Evolutionary conservation across 805 yeast species (phyloP), one percentile per base, ranked within the genome.

Genomic region (Pichia thaimueangensis): DNA sequence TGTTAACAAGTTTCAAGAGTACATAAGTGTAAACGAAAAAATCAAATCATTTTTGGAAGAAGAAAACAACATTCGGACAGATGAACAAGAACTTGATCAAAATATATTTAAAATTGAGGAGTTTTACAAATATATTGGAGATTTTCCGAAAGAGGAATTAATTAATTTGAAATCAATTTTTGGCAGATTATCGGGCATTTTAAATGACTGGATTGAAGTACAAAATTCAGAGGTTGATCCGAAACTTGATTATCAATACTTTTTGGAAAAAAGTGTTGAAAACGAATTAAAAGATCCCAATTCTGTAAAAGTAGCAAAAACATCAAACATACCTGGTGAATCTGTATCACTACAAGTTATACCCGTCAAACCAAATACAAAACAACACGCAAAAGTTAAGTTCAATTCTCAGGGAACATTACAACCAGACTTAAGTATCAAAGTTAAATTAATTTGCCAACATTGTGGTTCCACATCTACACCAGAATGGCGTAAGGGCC

Each of bases 401-500:
- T 53, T 58, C 40, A 53, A 41, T 12, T 60, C 62, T 0, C 65
- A 59, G 30, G 68, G 67, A 2, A 57, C 57, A 5, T 44, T 66
- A 15, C 65, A 64, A 28, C 61, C 60, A 30, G 70, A 63, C 19
- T 52, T 66, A 17, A 60, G 69, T 36, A 41, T 55, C 12, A 58
- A 53, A 39, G 54, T 57, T 6, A 57, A 57, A 32, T 46, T 55
- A 6, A 48, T 58, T 8, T 83, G 91, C 53, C 56, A 65, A 28
- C 95, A 87, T 52, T 88, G 96, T 64, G 80, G 81, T 0, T 76
- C 81, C 2, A 69, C 69, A 23, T 78, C 76, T 36, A 85, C 95
- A 0, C 96, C 96, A 0, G 96, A 89, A 60, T 88, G 97, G 97
- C 71, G 97, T 56, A 70, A 82, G 47, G 97, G 96, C 0, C 96